A percentile compares a stretch with the other conserved stretches of the same genome.
phyloP scores from a whole-genome alignment of 208 protist species.

The Leptomonas pyrrhocoris region DNA sequence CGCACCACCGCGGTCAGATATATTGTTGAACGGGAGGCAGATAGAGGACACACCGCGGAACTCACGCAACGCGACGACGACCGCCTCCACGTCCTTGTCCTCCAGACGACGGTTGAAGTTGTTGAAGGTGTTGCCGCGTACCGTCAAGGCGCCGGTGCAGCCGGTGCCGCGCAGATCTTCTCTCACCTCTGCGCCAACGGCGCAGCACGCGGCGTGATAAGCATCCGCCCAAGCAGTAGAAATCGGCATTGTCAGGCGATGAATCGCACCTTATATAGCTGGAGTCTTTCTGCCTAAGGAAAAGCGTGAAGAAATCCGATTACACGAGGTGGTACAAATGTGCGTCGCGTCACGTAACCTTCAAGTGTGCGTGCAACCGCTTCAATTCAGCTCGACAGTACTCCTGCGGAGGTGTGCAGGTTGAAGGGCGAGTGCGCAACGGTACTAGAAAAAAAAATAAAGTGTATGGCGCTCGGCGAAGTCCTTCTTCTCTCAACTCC shows the following conservation, averaged over 20 bases:
- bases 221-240: constrained; percentile 48
- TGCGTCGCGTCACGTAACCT: no score
- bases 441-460: no score
- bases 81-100: constrained; percentile 60
- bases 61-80: constrained; percentile 36
- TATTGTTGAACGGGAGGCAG: constrained; percentile 69
- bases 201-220: constrained; percentile 49
- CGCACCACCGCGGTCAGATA: constrained; percentile 46
- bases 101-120: constrained; percentile 60
- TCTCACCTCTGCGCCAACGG: constrained; percentile 40
- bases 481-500: no score
- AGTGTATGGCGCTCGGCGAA: no score
- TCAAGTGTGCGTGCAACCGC: no score
- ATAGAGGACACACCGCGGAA: constrained; percentile 40
- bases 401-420: no score
- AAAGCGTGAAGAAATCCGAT: no score
- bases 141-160: constrained; percentile 29
- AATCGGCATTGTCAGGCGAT: neutral
- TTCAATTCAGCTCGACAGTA: no score
- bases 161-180: constrained; percentile 38
- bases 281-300: no score
- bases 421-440: no score
- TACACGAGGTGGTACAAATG: no score
- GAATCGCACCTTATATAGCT: no score
- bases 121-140: constrained; percentile 67